Percentiles rank a stretch among this genome's conserved stretches.
These are phyloP conservation scores for Astragalus glycyphyllos DNA, from an alignment of 306 rosid species.

Conservation along the genomic window DNA sequence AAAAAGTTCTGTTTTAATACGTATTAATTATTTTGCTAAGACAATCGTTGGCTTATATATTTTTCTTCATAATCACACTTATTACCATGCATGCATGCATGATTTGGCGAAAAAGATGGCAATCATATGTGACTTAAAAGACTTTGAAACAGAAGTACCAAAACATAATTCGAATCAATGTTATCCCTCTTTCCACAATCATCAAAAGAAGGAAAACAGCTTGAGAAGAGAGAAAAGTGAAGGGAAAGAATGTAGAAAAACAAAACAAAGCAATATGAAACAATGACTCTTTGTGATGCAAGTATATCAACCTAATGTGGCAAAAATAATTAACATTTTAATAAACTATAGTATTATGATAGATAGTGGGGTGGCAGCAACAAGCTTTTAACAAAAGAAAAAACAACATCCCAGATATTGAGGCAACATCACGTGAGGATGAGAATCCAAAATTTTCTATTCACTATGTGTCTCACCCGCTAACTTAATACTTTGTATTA, in stretches of 20 bases:
- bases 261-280: conserved; percentile 44
- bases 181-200: conserved; percentile 57
- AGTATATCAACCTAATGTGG: conserved; percentile 28
- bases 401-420: conserved; percentile 80
- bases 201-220: conserved; percentile 63
- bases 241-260: neutral
- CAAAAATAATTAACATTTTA: conserved; percentile 48
- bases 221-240: conserved; percentile 39
- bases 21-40: neutral
- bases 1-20: neutral
- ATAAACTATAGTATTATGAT: conserved; percentile 36
- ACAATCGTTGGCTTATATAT: neutral
- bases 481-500: conserved; percentile 41
- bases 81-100: conserved; percentile 44
- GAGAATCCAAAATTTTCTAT: conserved; percentile 57
- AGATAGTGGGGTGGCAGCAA: conserved; percentile 54
- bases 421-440: conserved; percentile 79
- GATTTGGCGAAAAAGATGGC: conserved; percentile 40
- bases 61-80: conserved; percentile 25
- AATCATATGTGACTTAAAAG: conserved; percentile 50
- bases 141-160: conserved; percentile 38
- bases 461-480: conserved; percentile 35
- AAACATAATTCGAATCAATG: conserved; percentile 39
- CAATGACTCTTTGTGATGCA: conserved; percentile 39
- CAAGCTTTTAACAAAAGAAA: conserved; percentile 50